Base-by-base conservation (phyloP, 2,329 filamentous ascomycete genomes). In the Talaromyces sp. region DNA sequence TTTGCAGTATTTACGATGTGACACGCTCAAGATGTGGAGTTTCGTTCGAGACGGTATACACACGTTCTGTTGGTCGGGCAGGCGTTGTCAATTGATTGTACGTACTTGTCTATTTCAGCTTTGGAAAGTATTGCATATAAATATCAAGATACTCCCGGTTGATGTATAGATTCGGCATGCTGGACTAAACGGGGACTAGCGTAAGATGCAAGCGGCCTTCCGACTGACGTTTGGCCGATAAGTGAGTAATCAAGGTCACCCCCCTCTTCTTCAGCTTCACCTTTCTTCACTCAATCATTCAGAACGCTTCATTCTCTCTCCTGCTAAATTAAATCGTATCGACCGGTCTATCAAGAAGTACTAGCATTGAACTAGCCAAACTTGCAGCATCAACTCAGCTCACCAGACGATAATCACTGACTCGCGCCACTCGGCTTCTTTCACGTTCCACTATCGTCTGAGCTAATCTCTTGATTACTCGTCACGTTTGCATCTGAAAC, bases 401-500 rank as follows among this genome's bases (percentile, higher is more conserved):
- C 33, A 41, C 37, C 45, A 43, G 37, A 41, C 39, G 17, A 3
- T 31, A 6, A 31, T 7, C 10, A 25, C 15, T 31, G 8, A 15
- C 41, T 49, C 39, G 52, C 64, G 60, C 59, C 63, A 62, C 59
- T 52, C 43, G 39, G 39, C 43, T 63, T 63, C 61, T 57, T 63
- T 63, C 50, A 57, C 27, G 50, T 63, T 63, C 61, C 61, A 63
- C 50, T 63, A 35, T 57, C 50, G 27, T 56, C 61, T 43, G 47
- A 31, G 56, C 45, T 61, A 61, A 19, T 54, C 49, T 52, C 49
- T 54, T 33, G 49, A 54, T 54, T 35, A 54, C 31, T 49, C 52
- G 35, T 57, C 35, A 47, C 39, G 25, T 27, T 65, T 25, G 45
- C 52, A 61, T 39, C 64, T 66, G 66, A 67, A 67, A 66, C 66